Evolutionary conservation across 225 moss, liverwort and hornwort species (phyloP).

Genomic region (Takakia lepidozioides): DNA sequence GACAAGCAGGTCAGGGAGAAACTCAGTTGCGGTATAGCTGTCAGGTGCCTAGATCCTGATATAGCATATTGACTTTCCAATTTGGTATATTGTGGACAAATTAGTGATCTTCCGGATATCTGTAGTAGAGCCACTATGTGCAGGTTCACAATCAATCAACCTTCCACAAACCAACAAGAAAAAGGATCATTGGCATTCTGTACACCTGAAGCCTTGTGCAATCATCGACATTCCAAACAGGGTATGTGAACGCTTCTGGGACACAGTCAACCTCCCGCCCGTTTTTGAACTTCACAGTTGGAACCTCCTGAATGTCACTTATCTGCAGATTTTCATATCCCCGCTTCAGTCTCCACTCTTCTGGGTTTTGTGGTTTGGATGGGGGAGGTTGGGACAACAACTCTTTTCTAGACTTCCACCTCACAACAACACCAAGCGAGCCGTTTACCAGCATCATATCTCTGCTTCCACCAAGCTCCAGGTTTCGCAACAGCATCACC

Average conservation of each 20-base stretch:
- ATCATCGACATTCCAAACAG: conserved; percentile 54
- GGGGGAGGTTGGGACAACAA: conserved; percentile 15
- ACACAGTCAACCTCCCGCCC: conserved; percentile 37
- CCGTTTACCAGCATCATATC: conserved; percentile 61
- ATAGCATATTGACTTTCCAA: too few relatives aligned
- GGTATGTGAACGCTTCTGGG: conserved; percentile 52
- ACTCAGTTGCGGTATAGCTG: too few relatives aligned
- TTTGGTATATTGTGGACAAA: too few relatives aligned
- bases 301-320: conserved; percentile 34
- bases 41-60: too few relatives aligned
- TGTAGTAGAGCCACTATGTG: too few relatives aligned
- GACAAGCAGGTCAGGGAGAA: too few relatives aligned
- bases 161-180: too few relatives aligned
- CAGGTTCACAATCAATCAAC: too few relatives aligned
- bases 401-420: conserved; percentile 46
- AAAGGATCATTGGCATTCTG: too few relatives aligned
- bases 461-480: conserved; percentile 35
- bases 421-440: conserved; percentile 71
- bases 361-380: conserved; percentile 7
- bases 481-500: conserved; percentile 72
- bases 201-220: conserved; percentile 55
- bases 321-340: conserved; percentile 15
- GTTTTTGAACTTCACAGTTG: conserved; percentile 63
- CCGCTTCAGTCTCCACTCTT: conserved; percentile 20
- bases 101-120: too few relatives aligned